Percentiles rank a stretch among this genome's conserved stretches.
These are phyloP conservation scores for Sporothrix luriei DNA, from an alignment of 2,329 filamentous ascomycete genomes.

Conservation along the genomic window DNA sequence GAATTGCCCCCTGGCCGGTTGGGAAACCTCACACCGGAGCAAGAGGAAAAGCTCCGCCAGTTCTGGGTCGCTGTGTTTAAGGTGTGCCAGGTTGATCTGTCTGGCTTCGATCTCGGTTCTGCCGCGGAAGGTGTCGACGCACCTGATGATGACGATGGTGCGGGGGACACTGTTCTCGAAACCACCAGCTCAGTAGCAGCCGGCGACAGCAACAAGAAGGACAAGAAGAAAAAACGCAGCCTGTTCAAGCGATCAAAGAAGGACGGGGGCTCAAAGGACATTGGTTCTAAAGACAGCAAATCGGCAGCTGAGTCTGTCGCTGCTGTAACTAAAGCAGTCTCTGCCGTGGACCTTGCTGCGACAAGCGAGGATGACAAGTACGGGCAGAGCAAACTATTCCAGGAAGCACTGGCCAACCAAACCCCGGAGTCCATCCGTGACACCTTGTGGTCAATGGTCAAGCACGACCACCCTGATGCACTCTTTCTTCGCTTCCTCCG, in stretches of 20 bases:
- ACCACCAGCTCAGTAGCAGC: constrained; percentile 38
- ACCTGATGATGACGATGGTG: constrained; percentile 39
- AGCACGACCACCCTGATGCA: constrained; percentile 91
- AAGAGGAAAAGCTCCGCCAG: constrained; percentile 85
- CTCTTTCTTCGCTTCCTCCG: constrained; percentile 79
- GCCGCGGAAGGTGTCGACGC: constrained; percentile 41
- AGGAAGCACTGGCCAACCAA: constrained; percentile 75
- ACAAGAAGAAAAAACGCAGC: constrained; percentile 70
- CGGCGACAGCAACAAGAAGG: constrained; percentile 51
- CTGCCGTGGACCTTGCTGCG: constrained; percentile 31
- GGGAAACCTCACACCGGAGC: constrained; percentile 83
- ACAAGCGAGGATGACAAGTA: constrained; percentile 80
- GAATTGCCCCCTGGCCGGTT: constrained; percentile 68
- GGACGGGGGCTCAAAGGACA: constrained; percentile 48
- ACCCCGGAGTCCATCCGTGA: constrained; percentile 76
- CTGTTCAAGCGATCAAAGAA: constrained; percentile 43
- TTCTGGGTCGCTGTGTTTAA: constrained; percentile 79
- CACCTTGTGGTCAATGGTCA: constrained; percentile 91
- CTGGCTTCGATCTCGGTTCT: constrained; percentile 41
- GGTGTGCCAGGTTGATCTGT: constrained; percentile 65
- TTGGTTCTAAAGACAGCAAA: constrained; percentile 28
- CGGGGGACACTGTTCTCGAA: constrained; percentile 36
- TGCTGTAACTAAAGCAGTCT: constrained; percentile 18
- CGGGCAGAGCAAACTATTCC: constrained; percentile 83
- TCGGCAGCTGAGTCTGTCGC: constrained; percentile 23